Percentiles rank a stretch among this genome's conserved stretches.
These are phyloP conservation scores for Ophiocordyceps camponoti-saundersi DNA, from an alignment of 2,329 filamentous ascomycete genomes.

Conservation along the genomic window DNA sequence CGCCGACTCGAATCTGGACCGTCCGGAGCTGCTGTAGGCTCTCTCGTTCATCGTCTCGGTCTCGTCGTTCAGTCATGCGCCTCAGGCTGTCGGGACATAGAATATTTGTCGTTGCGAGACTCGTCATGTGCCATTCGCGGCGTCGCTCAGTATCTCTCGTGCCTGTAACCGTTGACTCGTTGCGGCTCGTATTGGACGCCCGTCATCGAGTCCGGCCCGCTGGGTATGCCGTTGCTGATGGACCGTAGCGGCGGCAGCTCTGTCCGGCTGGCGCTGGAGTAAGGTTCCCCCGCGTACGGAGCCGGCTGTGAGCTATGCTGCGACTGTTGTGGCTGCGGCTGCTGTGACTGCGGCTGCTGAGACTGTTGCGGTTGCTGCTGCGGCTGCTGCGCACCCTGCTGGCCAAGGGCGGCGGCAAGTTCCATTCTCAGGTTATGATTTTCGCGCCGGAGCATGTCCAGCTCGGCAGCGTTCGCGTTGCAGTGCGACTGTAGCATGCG, in stretches of 20 bases:
- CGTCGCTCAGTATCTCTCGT: conserved; percentile 17
- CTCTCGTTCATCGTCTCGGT: not conserved
- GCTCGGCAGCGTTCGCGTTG: conserved; percentile 22
- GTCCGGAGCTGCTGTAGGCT: not conserved
- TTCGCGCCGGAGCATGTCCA: conserved; percentile 31
- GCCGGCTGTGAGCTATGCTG: conserved; percentile 3
- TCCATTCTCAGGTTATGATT: conserved; percentile 29
- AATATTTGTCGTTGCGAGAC: not conserved
- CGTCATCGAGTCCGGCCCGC: conserved; percentile 43
- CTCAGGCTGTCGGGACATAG: conserved; percentile 1
- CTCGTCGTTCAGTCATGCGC: conserved; percentile 6
- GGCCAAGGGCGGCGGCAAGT: conserved; percentile 28
- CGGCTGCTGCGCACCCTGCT: conserved; percentile 9
- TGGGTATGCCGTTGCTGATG: conserved; percentile 24
- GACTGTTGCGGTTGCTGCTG: conserved; percentile 6
- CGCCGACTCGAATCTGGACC: not conserved
- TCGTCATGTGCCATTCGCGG: not conserved
- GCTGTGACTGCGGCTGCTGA: conserved; percentile 8
- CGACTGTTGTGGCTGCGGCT: conserved; percentile 1
- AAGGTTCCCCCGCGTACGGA: conserved; percentile 13
- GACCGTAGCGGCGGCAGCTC: conserved; percentile 41
- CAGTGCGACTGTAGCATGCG: conserved; percentile 28
- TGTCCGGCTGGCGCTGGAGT: conserved; percentile 19
- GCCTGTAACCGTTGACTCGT: conserved; percentile 28
- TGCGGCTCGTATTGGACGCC: conserved; percentile 45